Percentiles rank a stretch among this genome's conserved stretches.
Conservation (phyloP, 2,329 filamentous ascomycete genomes). For the Podosphaera xanthii region DNA sequence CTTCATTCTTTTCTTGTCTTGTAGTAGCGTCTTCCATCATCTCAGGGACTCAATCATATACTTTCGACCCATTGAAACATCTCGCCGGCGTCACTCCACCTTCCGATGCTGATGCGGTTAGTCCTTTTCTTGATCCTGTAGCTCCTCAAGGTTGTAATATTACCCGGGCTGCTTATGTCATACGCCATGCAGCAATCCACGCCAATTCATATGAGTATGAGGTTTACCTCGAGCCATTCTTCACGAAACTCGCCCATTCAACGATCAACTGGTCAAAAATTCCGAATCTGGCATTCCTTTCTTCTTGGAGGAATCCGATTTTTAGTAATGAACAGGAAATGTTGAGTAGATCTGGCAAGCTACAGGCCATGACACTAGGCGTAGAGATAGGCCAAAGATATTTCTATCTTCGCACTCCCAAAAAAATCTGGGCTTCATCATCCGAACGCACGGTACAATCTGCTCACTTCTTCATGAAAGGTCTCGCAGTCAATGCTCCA, state of each 20-base stretch:
- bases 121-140: conserved; percentile 23
- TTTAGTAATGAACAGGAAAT: conserved; percentile 11
- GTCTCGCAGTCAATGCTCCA: conserved; percentile 21
- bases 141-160: conserved; percentile 28
- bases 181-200: conserved; percentile 27
- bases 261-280: conserved; percentile 23
- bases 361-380: conserved; percentile 11
- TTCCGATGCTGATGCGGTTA: conserved; percentile 21
- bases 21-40: not conserved
- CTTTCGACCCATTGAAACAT: conserved; percentile 25
- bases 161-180: conserved; percentile 24
- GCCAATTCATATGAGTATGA: conserved; percentile 29
- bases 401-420: conserved; percentile 20
- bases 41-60: not conserved
- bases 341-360: conserved; percentile 10
- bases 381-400: conserved; percentile 13
- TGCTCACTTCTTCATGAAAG: conserved; percentile 24
- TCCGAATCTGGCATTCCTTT: conserved; percentile 10
- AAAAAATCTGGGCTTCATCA: conserved; percentile 27
- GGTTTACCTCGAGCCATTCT: conserved; percentile 26
- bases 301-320: conserved; percentile 12
- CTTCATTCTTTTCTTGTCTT: not conserved
- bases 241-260: conserved; percentile 25
- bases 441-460: conserved; percentile 27
- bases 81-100: conserved; percentile 26